A percentile compares a stretch with the other conserved stretches of the same genome.
Conservation (phyloP, 2,329 filamentous ascomycete species). For the Diplocarpon rosae region DNA sequence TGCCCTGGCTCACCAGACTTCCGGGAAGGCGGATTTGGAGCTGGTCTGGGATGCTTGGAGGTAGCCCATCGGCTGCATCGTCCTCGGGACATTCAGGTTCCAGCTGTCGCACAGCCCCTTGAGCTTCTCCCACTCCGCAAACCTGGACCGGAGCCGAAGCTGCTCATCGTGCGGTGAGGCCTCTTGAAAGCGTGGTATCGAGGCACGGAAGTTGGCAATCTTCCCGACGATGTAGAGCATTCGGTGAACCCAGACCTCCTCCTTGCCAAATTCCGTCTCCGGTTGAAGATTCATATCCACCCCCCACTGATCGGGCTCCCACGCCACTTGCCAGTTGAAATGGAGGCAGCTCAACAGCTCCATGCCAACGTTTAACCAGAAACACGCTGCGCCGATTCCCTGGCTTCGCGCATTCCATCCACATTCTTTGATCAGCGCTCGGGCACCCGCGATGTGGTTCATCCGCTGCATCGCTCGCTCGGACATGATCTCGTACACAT, state of each 20-base stretch:
- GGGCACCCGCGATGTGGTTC: constrained; percentile 78
- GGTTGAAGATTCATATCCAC: constrained; percentile 64
- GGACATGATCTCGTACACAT: constrained; percentile 89
- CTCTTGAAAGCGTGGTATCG: constrained; percentile 50
- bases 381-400: constrained; percentile 77
- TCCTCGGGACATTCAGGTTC: constrained; percentile 66
- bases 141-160: constrained; percentile 49
- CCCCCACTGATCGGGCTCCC: constrained; percentile 86
- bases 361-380: constrained; percentile 88
- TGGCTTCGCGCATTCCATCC: constrained; percentile 72
- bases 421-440: constrained; percentile 80
- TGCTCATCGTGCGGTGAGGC: constrained; percentile 52
- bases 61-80: constrained; percentile 80
- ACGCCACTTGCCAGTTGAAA: constrained; percentile 77
- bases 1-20: constrained; percentile 70
- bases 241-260: constrained; percentile 79
- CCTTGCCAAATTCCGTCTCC: constrained; percentile 47
- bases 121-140: constrained; percentile 69
- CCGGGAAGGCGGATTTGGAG: constrained; percentile 68
- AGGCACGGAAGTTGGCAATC: constrained; percentile 73
- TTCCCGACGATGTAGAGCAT: constrained; percentile 85
- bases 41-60: constrained; percentile 56
- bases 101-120: constrained; percentile 75
- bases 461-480: constrained; percentile 69
- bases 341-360: constrained; percentile 82